Percentiles rank a stretch among this genome's conserved stretches.
Evolutionary conservation across 2,329 filamentous ascomycete genomes (phyloP).

Genomic region (Cryphonectria nitschkei): DNA sequence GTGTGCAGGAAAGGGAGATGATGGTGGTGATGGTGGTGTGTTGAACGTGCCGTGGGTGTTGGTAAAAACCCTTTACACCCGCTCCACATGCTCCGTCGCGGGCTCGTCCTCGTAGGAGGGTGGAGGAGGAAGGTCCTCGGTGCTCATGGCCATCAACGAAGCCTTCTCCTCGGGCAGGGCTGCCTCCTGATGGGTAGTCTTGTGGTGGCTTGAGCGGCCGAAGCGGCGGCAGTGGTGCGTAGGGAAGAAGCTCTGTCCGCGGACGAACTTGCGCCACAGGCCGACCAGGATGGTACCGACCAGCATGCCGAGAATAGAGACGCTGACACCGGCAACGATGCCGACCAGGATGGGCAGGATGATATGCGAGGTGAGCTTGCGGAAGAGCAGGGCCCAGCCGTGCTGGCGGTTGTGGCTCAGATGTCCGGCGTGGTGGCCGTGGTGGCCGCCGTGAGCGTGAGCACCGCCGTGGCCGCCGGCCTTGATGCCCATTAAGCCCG

Average conservation of each 20-base stretch:
- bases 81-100: conserved; percentile 12
- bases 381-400: conserved; percentile 52
- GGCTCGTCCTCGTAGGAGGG: conserved; percentile 35
- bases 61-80: conserved; percentile 1
- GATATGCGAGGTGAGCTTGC: conserved; percentile 63
- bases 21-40: not conserved
- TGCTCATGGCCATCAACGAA: conserved; percentile 49
- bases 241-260: conserved; percentile 42
- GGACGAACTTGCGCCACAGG: conserved; percentile 58
- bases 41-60: not conserved
- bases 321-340: conserved; percentile 66
- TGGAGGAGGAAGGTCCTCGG: conserved; percentile 35
- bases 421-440: conserved; percentile 30
- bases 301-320: conserved; percentile 65
- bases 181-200: conserved; percentile 44
- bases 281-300: conserved; percentile 65
- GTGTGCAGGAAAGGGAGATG: not conserved
- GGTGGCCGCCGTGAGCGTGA: conserved; percentile 31
- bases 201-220: conserved; percentile 34
- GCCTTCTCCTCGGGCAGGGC: conserved; percentile 53
- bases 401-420: conserved; percentile 24
- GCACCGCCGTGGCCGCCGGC: conserved; percentile 13
- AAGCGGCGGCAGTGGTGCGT: conserved; percentile 38
- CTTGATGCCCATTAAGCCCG: conserved; percentile 39
- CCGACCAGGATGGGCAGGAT: conserved; percentile 71